Percentiles rank a stretch among this genome's conserved stretches.
phyloP scores from a whole-genome alignment of 2,329 filamentous ascomycete species.

The Talaromyces sp. region DNA sequence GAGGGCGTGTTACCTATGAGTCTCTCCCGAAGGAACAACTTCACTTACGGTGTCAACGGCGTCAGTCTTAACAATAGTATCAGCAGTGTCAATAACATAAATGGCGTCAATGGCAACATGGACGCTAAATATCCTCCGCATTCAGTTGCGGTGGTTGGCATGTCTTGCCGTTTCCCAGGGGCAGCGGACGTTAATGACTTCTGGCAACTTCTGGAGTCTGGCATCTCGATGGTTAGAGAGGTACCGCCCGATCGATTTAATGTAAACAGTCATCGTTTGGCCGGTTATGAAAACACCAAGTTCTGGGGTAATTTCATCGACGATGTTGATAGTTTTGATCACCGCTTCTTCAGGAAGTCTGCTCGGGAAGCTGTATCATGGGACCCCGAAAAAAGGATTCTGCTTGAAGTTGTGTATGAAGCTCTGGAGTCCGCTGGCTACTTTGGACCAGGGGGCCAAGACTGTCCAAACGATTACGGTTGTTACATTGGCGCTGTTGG shows the following conservation, averaged over 20 bases:
- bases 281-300: constrained; percentile 16
- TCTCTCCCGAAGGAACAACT: neutral
- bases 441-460: constrained; percentile 18
- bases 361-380: constrained; percentile 10
- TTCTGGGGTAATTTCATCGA: constrained; percentile 16
- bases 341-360: constrained; percentile 21
- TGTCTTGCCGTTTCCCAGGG: constrained; percentile 28
- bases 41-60: neutral
- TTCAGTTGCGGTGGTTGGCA: constrained; percentile 32
- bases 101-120: neutral
- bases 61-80: neutral
- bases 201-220: constrained; percentile 26
- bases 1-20: constrained; percentile 5
- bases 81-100: neutral
- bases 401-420: constrained; percentile 36
- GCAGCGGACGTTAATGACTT: constrained; percentile 27
- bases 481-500: constrained; percentile 25
- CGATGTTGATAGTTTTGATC: constrained; percentile 25
- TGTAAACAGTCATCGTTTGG: constrained; percentile 13
- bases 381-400: constrained; percentile 22
- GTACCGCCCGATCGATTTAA: constrained; percentile 16
- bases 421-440: constrained; percentile 23
- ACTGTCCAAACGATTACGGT: constrained; percentile 19
- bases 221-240: constrained; percentile 17
- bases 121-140: constrained; percentile 12